Percentiles rank a stretch among this genome's conserved stretches.
Evolutionary conservation across 768 basidiomycete genomes (phyloP).

Genomic region (Leccinum subgranulosum): DNA sequence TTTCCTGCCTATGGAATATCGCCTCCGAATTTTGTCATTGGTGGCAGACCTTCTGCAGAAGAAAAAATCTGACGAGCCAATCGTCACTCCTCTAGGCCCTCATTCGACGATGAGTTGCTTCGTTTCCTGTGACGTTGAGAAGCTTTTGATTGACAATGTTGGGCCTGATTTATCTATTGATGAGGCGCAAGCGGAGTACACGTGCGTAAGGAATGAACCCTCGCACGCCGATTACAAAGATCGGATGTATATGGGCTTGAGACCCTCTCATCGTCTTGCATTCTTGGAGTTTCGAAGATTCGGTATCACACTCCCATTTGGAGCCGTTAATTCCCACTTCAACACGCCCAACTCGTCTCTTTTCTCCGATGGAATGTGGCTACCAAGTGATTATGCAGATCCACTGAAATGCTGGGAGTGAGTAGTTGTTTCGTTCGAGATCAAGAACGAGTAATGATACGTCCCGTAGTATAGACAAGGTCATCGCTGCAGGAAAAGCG

Average conservation of each 20-base stretch:
- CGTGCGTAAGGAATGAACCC: slow-evolving; percentile 34
- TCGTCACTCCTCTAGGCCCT: slow-evolving; percentile 8
- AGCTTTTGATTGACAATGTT: slow-evolving; percentile 15
- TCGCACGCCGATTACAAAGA: slow-evolving; percentile 41
- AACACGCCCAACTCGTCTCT: slow-evolving; percentile 42
- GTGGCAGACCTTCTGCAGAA: slow-evolving; percentile 18
- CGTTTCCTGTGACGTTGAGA: slow-evolving; percentile 2
- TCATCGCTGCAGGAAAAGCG: slow-evolving; percentile 36
- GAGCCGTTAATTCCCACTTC: slow-evolving; percentile 39
- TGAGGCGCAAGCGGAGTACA: slow-evolving; percentile 31
- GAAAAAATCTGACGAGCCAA: background rate
- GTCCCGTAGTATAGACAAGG: slow-evolving; percentile 35
- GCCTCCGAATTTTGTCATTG: slow-evolving; percentile 15
- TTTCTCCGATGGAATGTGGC: slow-evolving; percentile 47
- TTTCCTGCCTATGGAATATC: slow-evolving; percentile 37
- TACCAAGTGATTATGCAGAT: slow-evolving; percentile 37
- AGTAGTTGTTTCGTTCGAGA: slow-evolving; percentile 10
- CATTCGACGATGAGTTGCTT: slow-evolving; percentile 17
- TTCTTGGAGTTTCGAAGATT: slow-evolving; percentile 36
- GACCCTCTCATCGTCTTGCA: slow-evolving; percentile 45
- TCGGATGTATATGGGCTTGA: slow-evolving; percentile 37
- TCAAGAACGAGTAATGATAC: background rate
- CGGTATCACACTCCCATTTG: slow-evolving; percentile 50
- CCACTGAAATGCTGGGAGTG: slow-evolving; percentile 53
- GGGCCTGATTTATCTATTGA: slow-evolving; percentile 15